Conservation (phyloP, 371 early-diverging fungal species). For the Amoeboaphelidium protococcarum region DNA sequence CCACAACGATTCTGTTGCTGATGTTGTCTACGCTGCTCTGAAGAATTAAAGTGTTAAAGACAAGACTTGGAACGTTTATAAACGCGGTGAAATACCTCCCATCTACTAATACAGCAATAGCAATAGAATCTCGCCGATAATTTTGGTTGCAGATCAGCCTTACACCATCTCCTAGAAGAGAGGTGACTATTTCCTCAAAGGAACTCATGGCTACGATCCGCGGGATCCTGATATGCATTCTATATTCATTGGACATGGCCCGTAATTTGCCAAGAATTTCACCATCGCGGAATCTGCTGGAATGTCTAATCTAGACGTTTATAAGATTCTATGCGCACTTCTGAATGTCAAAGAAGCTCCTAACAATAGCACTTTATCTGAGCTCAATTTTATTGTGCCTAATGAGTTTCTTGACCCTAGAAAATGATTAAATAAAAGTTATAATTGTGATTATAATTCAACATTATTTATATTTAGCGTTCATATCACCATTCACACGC, state of each 20-base stretch:
- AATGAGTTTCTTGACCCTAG: not conserved
- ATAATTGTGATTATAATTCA: not conserved
- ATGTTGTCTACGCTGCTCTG: conserved; percentile 3
- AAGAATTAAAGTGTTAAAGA: conserved; percentile 2
- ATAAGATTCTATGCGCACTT: conserved; percentile 30
- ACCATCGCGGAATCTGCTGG: conserved; percentile 4
- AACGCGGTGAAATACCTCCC: conserved; percentile 8
- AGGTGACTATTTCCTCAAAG: conserved; percentile 7
- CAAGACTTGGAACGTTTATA: conserved; percentile 9
- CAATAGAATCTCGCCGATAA: conserved; percentile 3
- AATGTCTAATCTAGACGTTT: conserved; percentile 46
- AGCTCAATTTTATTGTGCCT: not conserved
- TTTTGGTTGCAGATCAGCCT: not conserved
- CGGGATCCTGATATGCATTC: conserved; percentile 49
- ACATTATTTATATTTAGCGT: not conserved
- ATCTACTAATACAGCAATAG: conserved; percentile 9
- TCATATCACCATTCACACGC: not conserved
- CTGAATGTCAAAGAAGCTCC: conserved; percentile 29
- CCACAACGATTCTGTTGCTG: conserved; percentile 1
- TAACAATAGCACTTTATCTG: conserved; percentile 30
- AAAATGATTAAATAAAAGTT: not conserved
- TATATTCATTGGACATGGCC: conserved; percentile 57
- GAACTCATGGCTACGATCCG: conserved; percentile 70
- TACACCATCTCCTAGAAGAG: not conserved
- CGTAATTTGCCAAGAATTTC: conserved; percentile 20